These are phyloP conservation scores for Globisporangium abappressorium DNA, from an alignment of 352 stramenopile species.

Conservation along the genomic window DNA sequence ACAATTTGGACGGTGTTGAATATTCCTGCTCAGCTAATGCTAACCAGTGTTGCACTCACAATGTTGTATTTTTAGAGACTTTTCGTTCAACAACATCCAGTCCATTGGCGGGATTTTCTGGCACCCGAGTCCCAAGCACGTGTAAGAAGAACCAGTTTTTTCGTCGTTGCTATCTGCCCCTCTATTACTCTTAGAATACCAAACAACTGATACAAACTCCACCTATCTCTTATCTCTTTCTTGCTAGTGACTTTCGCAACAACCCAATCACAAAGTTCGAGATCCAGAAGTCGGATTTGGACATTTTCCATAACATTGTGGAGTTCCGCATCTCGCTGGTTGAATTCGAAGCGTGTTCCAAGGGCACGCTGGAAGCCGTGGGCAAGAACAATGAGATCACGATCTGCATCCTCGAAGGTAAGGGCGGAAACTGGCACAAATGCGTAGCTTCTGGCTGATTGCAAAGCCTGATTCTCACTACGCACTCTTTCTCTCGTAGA, in stretches of 20 bases:
- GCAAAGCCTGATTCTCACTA: background rate
- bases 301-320: constrained; percentile 11
- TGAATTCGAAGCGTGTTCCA: constrained; percentile 1
- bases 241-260: constrained; percentile 18
- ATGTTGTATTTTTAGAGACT: constrained; percentile 16
- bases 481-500: background rate
- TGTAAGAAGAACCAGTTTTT: constrained; percentile 4
- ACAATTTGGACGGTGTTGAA: background rate
- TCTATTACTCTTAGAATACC: background rate
- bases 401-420: constrained; percentile 17
- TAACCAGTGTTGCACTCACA: background rate
- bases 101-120: constrained; percentile 20
- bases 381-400: background rate
- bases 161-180: background rate
- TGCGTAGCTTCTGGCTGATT: background rate
- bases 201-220: background rate
- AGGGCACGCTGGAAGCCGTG: background rate
- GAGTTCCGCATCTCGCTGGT: constrained; percentile 13
- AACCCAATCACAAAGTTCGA: constrained; percentile 26
- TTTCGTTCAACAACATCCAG: constrained; percentile 21
- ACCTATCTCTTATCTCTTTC: no score
- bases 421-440: background rate
- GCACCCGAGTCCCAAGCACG: constrained; percentile 14
- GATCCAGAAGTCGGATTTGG: constrained; percentile 16
- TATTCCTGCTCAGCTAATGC: background rate